phyloP scores from a whole-genome alignment of 2,329 filamentous ascomycete species.

The Penicillium sp. region DNA sequence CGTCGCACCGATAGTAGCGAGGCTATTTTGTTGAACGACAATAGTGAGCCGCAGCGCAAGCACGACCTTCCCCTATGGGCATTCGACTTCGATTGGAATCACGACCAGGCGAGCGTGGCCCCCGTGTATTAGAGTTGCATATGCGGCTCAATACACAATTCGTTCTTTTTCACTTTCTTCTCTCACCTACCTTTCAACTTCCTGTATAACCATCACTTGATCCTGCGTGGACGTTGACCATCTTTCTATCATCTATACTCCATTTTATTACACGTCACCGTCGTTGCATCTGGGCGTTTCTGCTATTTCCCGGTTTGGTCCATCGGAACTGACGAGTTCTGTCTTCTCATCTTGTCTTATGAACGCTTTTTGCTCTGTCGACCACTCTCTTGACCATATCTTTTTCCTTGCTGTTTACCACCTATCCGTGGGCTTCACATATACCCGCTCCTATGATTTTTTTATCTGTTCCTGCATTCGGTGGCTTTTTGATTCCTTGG shows the following conservation, averaged over 20 bases:
- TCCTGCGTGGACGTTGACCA: neutral
- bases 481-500: neutral
- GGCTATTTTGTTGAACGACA: slow-evolving; percentile 48
- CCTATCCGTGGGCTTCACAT: neutral
- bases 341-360: slow-evolving; percentile 4
- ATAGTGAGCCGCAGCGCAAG: slow-evolving; percentile 58
- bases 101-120: slow-evolving; percentile 44
- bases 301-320: neutral
- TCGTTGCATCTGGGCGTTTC: slow-evolving; percentile 13
- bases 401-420: slow-evolving; percentile 6
- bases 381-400: neutral
- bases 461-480: neutral
- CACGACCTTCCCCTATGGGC: slow-evolving; percentile 50
- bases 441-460: slow-evolving; percentile 10
- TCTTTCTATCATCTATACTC: slow-evolving; percentile 4
- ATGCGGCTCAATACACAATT: slow-evolving; percentile 2
- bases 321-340: neutral
- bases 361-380: slow-evolving; percentile 5
- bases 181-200: slow-evolving; percentile 10
- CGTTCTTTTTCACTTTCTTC: slow-evolving; percentile 9
- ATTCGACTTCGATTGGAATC: slow-evolving; percentile 39
- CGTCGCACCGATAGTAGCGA: slow-evolving; percentile 49
- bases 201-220: slow-evolving; percentile 5
- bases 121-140: slow-evolving; percentile 35
- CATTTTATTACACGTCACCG: slow-evolving; percentile 2